Evolutionary conservation across 495 filamentous ascomycete genomes (phyloP).

Genomic region (Platismatia glauca): DNA sequence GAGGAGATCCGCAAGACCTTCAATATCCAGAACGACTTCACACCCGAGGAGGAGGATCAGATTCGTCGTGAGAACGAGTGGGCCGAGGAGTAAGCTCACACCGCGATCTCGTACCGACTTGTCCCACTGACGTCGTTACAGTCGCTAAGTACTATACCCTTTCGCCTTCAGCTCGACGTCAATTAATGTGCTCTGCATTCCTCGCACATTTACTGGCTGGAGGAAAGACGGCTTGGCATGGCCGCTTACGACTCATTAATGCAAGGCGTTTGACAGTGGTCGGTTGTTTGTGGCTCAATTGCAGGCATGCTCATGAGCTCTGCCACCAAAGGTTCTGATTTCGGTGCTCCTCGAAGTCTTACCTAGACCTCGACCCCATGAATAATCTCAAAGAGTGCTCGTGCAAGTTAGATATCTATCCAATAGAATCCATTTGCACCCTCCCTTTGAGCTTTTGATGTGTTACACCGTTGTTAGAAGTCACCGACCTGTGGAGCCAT

Average conservation of each 20-base stretch:
- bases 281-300: not conserved
- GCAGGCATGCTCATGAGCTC: not conserved
- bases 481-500: not conserved
- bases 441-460: not conserved
- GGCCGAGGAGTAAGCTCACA: conserved; percentile 53
- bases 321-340: not conserved
- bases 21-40: conserved; percentile 69
- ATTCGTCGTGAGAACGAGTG: conserved; percentile 65
- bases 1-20: conserved; percentile 71
- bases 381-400: not conserved
- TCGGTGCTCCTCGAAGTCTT: not conserved
- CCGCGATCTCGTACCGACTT: not conserved
- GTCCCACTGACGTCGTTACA: conserved; percentile 24
- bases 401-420: not conserved
- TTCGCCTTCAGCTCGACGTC: not conserved
- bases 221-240: conserved; percentile 2
- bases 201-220: not conserved
- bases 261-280: conserved; percentile 10
- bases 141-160: conserved; percentile 30
- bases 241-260: conserved; percentile 6
- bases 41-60: conserved; percentile 64
- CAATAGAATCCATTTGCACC: not conserved
- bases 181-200: not conserved
- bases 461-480: not conserved
- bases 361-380: not conserved